These are phyloP conservation scores for Liriodendron chinense DNA, from an alignment of 164 flowering plant species.

Conservation along the genomic window DNA sequence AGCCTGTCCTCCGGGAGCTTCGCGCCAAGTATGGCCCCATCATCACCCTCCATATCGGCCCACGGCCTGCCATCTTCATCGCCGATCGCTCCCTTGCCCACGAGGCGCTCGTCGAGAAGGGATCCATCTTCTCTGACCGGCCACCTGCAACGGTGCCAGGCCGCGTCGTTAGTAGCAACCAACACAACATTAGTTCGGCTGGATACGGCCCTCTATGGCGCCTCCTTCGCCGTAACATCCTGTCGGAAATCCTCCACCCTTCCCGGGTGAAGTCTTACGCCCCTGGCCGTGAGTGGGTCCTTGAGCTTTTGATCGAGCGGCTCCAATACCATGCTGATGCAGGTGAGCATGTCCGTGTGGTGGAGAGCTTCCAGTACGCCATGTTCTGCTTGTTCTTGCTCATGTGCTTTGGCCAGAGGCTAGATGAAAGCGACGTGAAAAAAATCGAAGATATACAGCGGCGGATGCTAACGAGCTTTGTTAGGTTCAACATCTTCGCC, in stretches of 20 bases:
- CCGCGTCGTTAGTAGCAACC: constrained; percentile 17
- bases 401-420: constrained; percentile 47
- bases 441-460: constrained; percentile 21
- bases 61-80: constrained; percentile 30
- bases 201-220: constrained; percentile 47
- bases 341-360: constrained; percentile 13
- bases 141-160: constrained; percentile 14
- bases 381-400: constrained; percentile 32
- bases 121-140: constrained; percentile 41
- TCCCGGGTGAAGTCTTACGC: constrained; percentile 27
- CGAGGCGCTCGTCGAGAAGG: constrained; percentile 40
- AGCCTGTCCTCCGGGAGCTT: constrained; percentile 22
- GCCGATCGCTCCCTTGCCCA: constrained; percentile 33
- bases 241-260: constrained; percentile 35
- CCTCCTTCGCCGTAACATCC: constrained; percentile 33
- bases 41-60: constrained; percentile 33
- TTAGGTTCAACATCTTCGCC: constrained; percentile 15
- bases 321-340: constrained; percentile 7
- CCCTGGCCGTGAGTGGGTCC: constrained; percentile 30
- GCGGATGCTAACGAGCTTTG: constrained; percentile 4
- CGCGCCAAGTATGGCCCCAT: constrained; percentile 40
- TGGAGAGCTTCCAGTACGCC: constrained; percentile 24
- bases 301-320: constrained; percentile 11
- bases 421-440: constrained; percentile 26
- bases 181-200: constrained; percentile 30